Evolutionary conservation across 768 basidiomycete species (phyloP).

Genomic region (Pulveroboletus sp.): DNA sequence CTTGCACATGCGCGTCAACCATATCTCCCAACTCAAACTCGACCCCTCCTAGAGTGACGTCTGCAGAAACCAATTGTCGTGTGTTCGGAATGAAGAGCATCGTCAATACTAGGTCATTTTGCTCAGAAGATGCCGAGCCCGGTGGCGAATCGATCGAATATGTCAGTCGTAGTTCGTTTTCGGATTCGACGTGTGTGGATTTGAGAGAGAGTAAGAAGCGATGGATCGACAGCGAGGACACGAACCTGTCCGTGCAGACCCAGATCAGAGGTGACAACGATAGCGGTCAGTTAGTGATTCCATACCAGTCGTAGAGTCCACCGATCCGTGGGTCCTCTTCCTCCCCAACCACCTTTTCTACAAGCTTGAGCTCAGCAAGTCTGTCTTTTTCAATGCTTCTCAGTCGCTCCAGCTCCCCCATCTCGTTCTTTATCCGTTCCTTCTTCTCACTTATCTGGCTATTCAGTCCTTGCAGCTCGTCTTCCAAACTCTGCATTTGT

Average conservation of each 20-base stretch:
- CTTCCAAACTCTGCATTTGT: slow-evolving; percentile 74
- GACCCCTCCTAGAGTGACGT: slow-evolving; percentile 47
- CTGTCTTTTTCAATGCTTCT: slow-evolving; percentile 67
- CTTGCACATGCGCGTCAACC: slow-evolving; percentile 56
- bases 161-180: slow-evolving; percentile 72
- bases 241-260: slow-evolving; percentile 49
- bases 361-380: slow-evolving; percentile 46
- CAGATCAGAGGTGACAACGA: not conserved
- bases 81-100: slow-evolving; percentile 71
- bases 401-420: slow-evolving; percentile 52
- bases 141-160: slow-evolving; percentile 45
- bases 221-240: slow-evolving; percentile 62
- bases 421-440: slow-evolving; percentile 54
- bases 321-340: slow-evolving; percentile 62
- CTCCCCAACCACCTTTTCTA: slow-evolving; percentile 46
- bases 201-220: slow-evolving; percentile 56
- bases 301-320: slow-evolving; percentile 68
- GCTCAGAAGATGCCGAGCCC: slow-evolving; percentile 17
- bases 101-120: slow-evolving; percentile 43
- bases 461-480: slow-evolving; percentile 53
- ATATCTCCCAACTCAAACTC: slow-evolving; percentile 56
- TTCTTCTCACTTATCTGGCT: slow-evolving; percentile 50
- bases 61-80: slow-evolving; percentile 55
- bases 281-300: slow-evolving; percentile 1
- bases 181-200: slow-evolving; percentile 55